Conservation (phyloP, 177 flowering plant species). For the Vitis hybrid region DNA sequence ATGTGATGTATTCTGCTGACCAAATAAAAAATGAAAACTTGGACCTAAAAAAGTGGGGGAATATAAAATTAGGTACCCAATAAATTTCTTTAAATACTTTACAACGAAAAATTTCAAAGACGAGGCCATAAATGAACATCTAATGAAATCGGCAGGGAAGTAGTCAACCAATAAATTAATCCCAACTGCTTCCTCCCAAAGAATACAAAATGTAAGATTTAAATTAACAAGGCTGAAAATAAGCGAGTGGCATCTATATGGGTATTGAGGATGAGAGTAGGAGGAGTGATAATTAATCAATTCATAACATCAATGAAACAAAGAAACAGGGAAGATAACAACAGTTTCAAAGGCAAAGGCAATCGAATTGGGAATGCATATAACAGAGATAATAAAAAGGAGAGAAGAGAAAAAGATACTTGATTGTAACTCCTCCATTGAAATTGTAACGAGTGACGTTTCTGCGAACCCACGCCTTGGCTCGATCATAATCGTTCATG, state of each 20-base stretch:
- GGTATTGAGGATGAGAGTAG: too few relatives aligned
- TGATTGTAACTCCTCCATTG: constrained; percentile 43
- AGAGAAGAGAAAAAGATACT: constrained; percentile 15
- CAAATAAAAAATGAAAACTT: too few relatives aligned
- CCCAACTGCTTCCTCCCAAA: neutral
- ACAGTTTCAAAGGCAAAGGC: too few relatives aligned
- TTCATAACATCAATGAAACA: neutral
- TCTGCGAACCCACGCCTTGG: constrained; percentile 33
- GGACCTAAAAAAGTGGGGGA: too few relatives aligned
- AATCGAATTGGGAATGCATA: neutral
- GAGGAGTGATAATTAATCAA: too few relatives aligned
- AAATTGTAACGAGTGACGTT: constrained; percentile 34
- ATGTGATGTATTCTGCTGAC: too few relatives aligned
- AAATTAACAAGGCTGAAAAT: too few relatives aligned
- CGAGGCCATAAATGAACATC: neutral
- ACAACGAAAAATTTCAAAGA: neutral
- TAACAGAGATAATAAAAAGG: neutral
- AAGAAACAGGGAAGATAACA: neutral
- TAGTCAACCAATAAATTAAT: neutral
- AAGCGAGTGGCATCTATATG: too few relatives aligned
- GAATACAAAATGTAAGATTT: constrained; percentile 2
- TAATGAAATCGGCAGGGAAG: neutral
- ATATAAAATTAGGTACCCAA: too few relatives aligned
- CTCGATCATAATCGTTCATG: constrained; percentile 28
- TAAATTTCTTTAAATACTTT: too few relatives aligned